These are phyloP conservation scores for Sclerospora graminicola DNA, from an alignment of 352 stramenopile genomes.

Conservation along the genomic window DNA sequence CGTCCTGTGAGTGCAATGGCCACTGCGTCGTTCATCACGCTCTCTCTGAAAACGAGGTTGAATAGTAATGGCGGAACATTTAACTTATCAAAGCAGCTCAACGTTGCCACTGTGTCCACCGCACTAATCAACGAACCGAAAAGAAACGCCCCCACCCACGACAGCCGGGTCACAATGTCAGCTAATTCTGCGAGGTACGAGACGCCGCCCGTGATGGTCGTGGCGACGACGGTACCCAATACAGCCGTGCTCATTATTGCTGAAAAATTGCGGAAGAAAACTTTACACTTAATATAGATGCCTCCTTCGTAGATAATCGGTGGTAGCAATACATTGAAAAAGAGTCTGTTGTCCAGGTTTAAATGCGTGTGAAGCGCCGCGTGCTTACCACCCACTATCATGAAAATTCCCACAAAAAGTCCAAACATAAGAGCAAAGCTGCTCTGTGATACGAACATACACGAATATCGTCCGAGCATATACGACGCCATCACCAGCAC, in stretches of 20 bases:
- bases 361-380: conserved; percentile 40
- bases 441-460: too few relatives aligned
- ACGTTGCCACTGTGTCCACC: conserved; percentile 90
- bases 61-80: conserved; percentile 84
- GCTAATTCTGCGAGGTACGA: conserved; percentile 55
- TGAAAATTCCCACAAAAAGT: conserved; percentile 49
- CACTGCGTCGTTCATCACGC: conserved; percentile 91
- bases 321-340: conserved; percentile 77
- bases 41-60: conserved; percentile 93
- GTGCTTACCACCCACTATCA: too few relatives aligned
- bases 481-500: too few relatives aligned
- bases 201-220: conserved; percentile 59
- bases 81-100: conserved; percentile 89
- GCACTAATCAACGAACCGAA: conserved; percentile 90
- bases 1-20: conserved; percentile 86
- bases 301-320: conserved; percentile 83
- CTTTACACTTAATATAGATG: conserved; percentile 75
- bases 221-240: conserved; percentile 65
- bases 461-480: too few relatives aligned
- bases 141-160: conserved; percentile 85
- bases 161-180: conserved; percentile 57
- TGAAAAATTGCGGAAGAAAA: conserved; percentile 80
- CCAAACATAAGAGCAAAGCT: too few relatives aligned
- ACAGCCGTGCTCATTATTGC: conserved; percentile 79
- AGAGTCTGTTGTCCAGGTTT: conserved; percentile 80